phyloP scores from a whole-genome alignment of 345 rosid genomes.

The Lumnitzera racemosa region DNA sequence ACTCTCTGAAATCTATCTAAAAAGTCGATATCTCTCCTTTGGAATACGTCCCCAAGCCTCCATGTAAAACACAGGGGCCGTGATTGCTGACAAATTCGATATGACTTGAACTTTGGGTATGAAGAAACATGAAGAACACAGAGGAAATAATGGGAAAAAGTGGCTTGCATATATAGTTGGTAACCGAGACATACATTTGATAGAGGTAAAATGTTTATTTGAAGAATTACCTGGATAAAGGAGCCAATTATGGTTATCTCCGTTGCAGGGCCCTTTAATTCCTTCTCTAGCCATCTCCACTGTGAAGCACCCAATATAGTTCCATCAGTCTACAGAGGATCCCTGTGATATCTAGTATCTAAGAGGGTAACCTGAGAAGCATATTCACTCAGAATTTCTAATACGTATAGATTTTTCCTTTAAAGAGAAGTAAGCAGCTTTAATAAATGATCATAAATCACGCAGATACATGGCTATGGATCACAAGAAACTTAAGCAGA shows the following conservation, averaged over 20 bases:
- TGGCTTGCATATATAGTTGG: no score
- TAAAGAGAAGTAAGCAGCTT: no score
- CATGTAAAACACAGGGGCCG: slow-evolving; percentile 63
- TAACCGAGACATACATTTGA: not conserved
- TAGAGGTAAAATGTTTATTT: not conserved
- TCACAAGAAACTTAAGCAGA: no score
- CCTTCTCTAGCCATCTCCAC: slow-evolving; percentile 72
- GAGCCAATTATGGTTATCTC: slow-evolving; percentile 74
- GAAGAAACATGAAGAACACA: no score
- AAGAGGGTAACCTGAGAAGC: slow-evolving; percentile 57
- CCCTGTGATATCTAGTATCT: slow-evolving; percentile 81
- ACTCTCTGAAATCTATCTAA: slow-evolving; percentile 49
- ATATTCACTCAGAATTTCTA: not conserved
- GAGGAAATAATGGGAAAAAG: no score
- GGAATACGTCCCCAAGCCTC: slow-evolving; percentile 92
- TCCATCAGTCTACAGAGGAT: slow-evolving; percentile 64
- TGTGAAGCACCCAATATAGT: slow-evolving; percentile 57
- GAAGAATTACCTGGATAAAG: slow-evolving; percentile 60
- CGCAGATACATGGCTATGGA: no score
- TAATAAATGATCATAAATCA: no score
- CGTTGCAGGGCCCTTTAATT: slow-evolving; percentile 47
- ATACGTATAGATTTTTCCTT: no score
- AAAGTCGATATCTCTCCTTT: slow-evolving; percentile 61
- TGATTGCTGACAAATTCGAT: slow-evolving; percentile 73
- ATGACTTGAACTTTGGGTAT: slow-evolving; percentile 41